phyloP scores from a whole-genome alignment of 805 yeast species.

The Candida vartiovaarae region DNA sequence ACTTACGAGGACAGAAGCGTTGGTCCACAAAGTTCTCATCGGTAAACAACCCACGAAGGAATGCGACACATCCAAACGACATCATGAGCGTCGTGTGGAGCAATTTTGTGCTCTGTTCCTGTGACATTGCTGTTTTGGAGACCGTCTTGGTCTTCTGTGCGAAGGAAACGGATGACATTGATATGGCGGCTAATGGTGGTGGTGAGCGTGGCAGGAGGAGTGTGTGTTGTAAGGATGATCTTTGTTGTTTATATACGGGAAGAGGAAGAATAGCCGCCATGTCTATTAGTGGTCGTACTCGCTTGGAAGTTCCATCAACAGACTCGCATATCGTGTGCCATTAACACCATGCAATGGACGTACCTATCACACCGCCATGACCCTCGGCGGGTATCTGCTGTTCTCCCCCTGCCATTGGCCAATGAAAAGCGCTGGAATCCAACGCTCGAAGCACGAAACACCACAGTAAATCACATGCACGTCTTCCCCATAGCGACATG shows the following conservation, averaged over 20 bases:
- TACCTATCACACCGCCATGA: no score
- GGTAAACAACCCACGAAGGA: slow-evolving; percentile 48
- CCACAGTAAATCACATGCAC: no score
- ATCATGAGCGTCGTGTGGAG: slow-evolving; percentile 42
- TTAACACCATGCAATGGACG: no score
- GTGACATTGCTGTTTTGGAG: slow-evolving; percentile 9
- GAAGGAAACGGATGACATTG: slow-evolving; percentile 1
- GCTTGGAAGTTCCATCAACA: no score
- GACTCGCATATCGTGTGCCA: no score
- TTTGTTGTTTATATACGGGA: neutral
- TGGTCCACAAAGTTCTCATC: slow-evolving; percentile 48
- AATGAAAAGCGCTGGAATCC: no score
- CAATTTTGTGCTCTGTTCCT: slow-evolving; percentile 37
- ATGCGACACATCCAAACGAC: slow-evolving; percentile 53
- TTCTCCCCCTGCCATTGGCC: no score
- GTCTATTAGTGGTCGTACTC: no score
- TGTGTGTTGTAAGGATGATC: neutral
- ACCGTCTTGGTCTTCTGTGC: slow-evolving; percentile 1
- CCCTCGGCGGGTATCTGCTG: no score
- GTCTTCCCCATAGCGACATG: no score
- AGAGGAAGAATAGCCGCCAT: no score
- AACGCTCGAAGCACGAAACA: no score
- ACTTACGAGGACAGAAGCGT: slow-evolving; percentile 33
- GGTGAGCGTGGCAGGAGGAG: neutral
- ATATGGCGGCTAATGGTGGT: neutral